Base-by-base conservation (phyloP, 148 eudicot species). In the Selenicereus undatus region DNA sequence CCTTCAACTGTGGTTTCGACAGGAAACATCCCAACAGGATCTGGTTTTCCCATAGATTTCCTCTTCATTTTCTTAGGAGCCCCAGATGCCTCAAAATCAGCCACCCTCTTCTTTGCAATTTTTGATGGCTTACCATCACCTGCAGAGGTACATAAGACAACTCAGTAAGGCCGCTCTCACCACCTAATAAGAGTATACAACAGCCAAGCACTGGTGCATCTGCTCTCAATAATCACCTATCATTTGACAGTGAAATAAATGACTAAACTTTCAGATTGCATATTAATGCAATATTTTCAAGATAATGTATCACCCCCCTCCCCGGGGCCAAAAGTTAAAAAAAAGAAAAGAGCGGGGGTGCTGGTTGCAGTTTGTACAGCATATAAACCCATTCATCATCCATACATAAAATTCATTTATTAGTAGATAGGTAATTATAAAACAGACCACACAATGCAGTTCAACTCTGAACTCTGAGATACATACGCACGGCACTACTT, bases 61-160 rank as follows among this genome's bases (percentile, higher is more conserved):
- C 68, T 76, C 82, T 81, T 88, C 72, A 72, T 43, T 80, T 79
- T 86, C 81, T 84, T 84, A 48, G 76, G 73, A 71, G 71, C 82
- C 76, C 54, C 83, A 83, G 78, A 78, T 29, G 75, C 83, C 75
- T 78, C 86, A 68, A 60, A 70, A 72, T 81, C 88, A 56, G 84
- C 76, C 68, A 22, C 79, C 83, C 89, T 88, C 79, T 85, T 86
- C 81, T 79, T 84, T 71, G 65, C 81, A 42, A 43, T 50, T 22
- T 82, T 79, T 64, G 77, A 76, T 79, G 78, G 58, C 69, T 73
- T 83, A 50, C 56, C 76, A 69, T 78, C 83, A 82, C 78, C 90
- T 86, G 76, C 82, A 75, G 52, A 82, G 54, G 72, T 81, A 78
- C 30, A 81, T 18, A 21, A 22, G 74, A 81, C 66, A 75, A 11